Conservation (phyloP, 2,329 filamentous ascomycete species). For the Alternaria ventricosa region DNA sequence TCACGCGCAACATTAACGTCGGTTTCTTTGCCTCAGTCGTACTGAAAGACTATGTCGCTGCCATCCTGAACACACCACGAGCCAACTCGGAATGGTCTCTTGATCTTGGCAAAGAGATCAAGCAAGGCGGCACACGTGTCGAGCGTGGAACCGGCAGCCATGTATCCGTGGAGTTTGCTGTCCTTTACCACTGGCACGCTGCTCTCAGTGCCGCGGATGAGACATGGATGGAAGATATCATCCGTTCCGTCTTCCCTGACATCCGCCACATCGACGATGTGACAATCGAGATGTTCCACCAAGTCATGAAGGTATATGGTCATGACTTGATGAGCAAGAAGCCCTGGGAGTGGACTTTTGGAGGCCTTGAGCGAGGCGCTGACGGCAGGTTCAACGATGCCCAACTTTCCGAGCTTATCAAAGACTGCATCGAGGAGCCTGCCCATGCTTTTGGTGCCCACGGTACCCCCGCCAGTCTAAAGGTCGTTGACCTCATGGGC, state of each 20-base stretch:
- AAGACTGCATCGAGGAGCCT: constrained; percentile 71
- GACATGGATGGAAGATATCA: constrained; percentile 72
- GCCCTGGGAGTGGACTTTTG: constrained; percentile 72
- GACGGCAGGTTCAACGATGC: constrained; percentile 76
- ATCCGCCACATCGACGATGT: constrained; percentile 40
- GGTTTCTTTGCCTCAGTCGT: constrained; percentile 68
- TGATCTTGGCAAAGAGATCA: constrained; percentile 69
- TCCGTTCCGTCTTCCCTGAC: constrained; percentile 28
- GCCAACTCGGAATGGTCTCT: constrained; percentile 80
- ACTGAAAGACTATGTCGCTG: constrained; percentile 78
- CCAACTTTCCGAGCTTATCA: constrained; percentile 73
- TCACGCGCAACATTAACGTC: constrained; percentile 64
- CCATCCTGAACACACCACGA: constrained; percentile 74
- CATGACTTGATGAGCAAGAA: constrained; percentile 68
- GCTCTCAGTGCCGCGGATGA: constrained; percentile 77
- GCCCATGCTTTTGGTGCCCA: constrained; percentile 62
- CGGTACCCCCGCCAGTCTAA: constrained; percentile 75
- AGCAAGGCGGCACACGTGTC: constrained; percentile 66
- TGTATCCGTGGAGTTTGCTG: constrained; percentile 85
- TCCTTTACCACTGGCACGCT: constrained; percentile 87
- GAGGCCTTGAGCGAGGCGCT: constrained; percentile 65
- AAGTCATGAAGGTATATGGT: constrained; percentile 41
- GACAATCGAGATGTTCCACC: constrained; percentile 45
- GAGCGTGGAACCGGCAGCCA: constrained; percentile 75
- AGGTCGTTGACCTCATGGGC: constrained; percentile 77